Evolutionary conservation across 352 stramenopile species (phyloP), one percentile per base, ranked within the genome.

Genomic region (Pythium oligandrum): DNA sequence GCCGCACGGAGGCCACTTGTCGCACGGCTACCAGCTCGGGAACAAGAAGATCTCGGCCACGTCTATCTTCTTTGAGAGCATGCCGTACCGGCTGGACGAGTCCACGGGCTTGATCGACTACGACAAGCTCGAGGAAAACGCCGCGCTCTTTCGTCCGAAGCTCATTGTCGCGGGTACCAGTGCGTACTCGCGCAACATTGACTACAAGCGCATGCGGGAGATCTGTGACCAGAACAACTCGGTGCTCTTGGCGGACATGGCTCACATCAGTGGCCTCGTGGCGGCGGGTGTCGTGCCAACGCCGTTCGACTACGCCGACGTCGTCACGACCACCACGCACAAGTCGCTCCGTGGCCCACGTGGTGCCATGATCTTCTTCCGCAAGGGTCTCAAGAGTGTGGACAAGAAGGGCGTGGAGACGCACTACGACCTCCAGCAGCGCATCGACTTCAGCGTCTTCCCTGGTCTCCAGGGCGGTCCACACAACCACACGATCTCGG

Each of bases 401-500:
- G 96, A 98, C 60, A 98, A 98, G 76, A 99, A 99, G 77, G 96
- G 96, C 51, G 89, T 97, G 26, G 75, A 85, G 49, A 70, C 78
- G 5, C 54, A 72, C 46, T 99, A 98, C 70, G 96, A 99, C 75
- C 66, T 99, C 32, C 96, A 99, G 73, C 83, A 97, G 53, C 97
- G 97, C 70, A 99, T 99, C 68, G 98, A 99, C 71, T 99, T 99
- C 72, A 78, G 96, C 12, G 98, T 99, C 36, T 99, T 99, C 78
- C 98, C 98, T 4, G 96, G 94, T 6, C 83, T 98, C 30, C 96
- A 99, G 75, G 98, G 97, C 46, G 98, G 98, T 48, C 98, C 97
- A 12, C 98, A 99, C 82, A 99, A 99, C 84, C 98, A 99, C 80
- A 99, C 96, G 32, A 99, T 99, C 74, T 83, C 96, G n/a, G 98